Evolutionary conservation across 768 basidiomycete species (phyloP).

Genomic region (Agaricus sinodeliciosus): DNA sequence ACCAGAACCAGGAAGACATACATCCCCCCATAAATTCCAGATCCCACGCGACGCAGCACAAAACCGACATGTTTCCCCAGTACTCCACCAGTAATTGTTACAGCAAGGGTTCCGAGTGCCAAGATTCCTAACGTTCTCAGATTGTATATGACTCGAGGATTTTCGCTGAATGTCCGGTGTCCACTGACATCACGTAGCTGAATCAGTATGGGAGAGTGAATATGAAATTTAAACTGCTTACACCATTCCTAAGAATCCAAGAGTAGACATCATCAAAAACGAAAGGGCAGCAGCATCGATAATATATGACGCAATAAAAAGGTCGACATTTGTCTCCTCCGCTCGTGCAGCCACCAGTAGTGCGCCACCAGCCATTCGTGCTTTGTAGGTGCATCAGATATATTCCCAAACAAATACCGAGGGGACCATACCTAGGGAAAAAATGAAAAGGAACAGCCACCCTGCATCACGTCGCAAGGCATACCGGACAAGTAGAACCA

Average conservation of each 20-base stretch:
- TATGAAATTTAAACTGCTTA: conserved; percentile 17
- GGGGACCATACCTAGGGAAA: conserved; percentile 41
- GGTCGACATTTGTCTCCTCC: conserved; percentile 26
- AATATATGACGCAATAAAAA: conserved; percentile 49
- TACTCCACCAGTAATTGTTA: conserved; percentile 41
- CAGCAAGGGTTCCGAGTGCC: conserved; percentile 30
- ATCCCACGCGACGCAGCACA: conserved; percentile 35
- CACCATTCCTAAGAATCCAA: conserved; percentile 48
- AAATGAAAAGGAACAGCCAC: conserved; percentile 62
- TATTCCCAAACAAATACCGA: neutral
- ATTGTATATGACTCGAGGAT: conserved; percentile 29
- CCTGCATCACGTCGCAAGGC: conserved; percentile 53
- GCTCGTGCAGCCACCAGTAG: conserved; percentile 51
- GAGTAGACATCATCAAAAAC: conserved; percentile 32
- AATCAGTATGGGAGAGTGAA: conserved; percentile 10
- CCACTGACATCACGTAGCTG: conserved; percentile 26
- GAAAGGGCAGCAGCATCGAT: conserved; percentile 38
- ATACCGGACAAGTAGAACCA: conserved; percentile 44
- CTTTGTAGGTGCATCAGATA: conserved; percentile 23
- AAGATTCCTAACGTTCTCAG: conserved; percentile 31
- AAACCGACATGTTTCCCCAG: conserved; percentile 34
- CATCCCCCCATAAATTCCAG: conserved; percentile 33
- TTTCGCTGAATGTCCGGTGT: conserved; percentile 46
- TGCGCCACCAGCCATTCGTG: conserved; percentile 50
- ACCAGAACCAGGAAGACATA: conserved; percentile 34